phyloP scores from a whole-genome alignment of 192 early-diverging fungal species.

The Rhizophlyctis rosea region DNA sequence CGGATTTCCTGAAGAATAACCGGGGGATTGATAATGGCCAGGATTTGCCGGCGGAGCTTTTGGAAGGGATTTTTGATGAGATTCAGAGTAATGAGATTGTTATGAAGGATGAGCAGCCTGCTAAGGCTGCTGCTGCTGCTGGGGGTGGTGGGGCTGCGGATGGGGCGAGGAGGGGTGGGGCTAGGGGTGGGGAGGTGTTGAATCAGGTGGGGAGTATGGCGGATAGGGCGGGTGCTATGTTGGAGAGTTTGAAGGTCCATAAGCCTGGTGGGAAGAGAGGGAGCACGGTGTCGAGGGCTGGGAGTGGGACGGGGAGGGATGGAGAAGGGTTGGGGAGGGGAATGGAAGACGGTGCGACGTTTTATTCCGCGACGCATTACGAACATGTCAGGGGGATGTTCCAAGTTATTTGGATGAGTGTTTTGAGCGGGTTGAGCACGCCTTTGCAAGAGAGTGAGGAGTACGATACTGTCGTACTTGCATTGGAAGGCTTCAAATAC shows the following conservation, averaged over 20 bases:
- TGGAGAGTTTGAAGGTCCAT: constrained; percentile 43
- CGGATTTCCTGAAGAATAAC: constrained; percentile 88
- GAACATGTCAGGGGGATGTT: constrained; percentile 94
- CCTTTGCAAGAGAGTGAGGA: constrained; percentile 85
- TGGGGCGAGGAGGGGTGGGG: constrained; percentile 7
- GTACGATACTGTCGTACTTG: constrained; percentile 50
- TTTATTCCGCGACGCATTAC: constrained; percentile 60
- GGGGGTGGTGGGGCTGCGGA: constrained; percentile 18
- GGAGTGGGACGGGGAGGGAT: constrained; percentile 1
- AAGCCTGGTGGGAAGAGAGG: constrained; percentile 12
- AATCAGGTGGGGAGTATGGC: constrained; percentile 45
- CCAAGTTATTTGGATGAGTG: constrained; percentile 83
- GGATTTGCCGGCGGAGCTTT: constrained; percentile 67
- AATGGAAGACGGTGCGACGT: constrained; percentile 8
- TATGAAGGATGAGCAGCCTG: constrained; percentile 82
- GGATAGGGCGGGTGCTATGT: constrained; percentile 45
- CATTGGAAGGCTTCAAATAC: constrained; percentile 74
- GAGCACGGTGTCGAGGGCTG: constrained; percentile 1
- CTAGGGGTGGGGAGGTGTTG: not conserved
- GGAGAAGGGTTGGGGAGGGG: constrained; percentile 6
- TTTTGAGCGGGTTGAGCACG: constrained; percentile 75
- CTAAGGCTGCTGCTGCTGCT: constrained; percentile 23
- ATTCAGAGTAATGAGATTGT: constrained; percentile 85
- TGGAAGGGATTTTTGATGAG: constrained; percentile 78
- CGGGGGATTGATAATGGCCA: constrained; percentile 86